Base-by-base conservation (phyloP, 164 flowering plant genomes). In the Nelumbo lutea region DNA sequence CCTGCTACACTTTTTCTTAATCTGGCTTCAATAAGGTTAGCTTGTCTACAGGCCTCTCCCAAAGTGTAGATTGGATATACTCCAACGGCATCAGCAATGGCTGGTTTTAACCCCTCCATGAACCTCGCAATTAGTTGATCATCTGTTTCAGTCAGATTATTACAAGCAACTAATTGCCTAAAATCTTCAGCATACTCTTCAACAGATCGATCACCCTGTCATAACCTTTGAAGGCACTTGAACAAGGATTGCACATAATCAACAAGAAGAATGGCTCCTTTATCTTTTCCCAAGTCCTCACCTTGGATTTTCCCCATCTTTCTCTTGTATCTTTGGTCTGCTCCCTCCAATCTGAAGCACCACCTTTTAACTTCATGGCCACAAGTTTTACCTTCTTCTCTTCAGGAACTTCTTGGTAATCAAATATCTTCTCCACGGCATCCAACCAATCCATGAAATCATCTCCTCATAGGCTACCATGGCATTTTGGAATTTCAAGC, bases 261-360 rank as follows among this genome's bases (percentile, higher is more conserved):
- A 2, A 44, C 9, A 8, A 55, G 61, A 15, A 67, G 9, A 1
- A 40, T 43, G 0, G 56, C 44, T 46, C 51, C 47, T 69, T 27
- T 39, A 69, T 6, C 48, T 69, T 65, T 2, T 69, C 62, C 53
- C 66, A 69, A 0, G 39, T 8, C 0, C 3, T 6, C 5, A 69
- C 53, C 39, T 74, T 69, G 5, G 39, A 2, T 38, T 74, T 74
- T 0, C 66, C 70, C 1, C 40, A 10, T 1, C 51, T 3, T 0
- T 3, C 13, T 11, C 66, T 40, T 2, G 65, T 52, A 0, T 15
- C 14, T 41, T 69, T 69, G 0, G 13, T 3, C 6, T 68, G n/a
- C 6, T 69, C 60, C 72, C 72, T 64, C 76, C 76, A 69, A 0
- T 48, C 59, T 0, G 27, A 0, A 11, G 59, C 68, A 3, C 71